Conservation (phyloP, 768 basidiomycete genomes). For the Lactifluus echinatus region DNA sequence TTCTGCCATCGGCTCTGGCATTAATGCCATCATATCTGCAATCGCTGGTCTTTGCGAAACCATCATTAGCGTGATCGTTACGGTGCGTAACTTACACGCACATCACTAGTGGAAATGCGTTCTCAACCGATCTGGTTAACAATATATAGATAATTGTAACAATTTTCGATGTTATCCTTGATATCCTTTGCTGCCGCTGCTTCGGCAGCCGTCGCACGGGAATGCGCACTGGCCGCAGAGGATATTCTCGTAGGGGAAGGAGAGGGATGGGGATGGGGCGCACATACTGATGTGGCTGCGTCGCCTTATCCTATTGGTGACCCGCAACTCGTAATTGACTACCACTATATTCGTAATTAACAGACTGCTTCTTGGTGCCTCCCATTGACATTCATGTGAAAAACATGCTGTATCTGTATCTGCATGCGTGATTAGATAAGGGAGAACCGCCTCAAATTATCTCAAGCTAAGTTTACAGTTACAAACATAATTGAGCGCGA, state of each 20-base stretch:
- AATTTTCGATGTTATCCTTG: constrained; percentile 53
- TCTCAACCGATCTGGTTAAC: background rate
- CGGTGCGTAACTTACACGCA: constrained; percentile 41
- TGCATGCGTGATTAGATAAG: too few relatives aligned
- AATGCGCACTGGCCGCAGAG: constrained; percentile 7
- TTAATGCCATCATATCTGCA: constrained; percentile 51
- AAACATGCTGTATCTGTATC: too few relatives aligned
- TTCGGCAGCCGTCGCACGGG: constrained; percentile 20
- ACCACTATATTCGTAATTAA: too few relatives aligned
- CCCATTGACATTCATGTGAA: too few relatives aligned
- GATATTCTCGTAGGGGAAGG: background rate
- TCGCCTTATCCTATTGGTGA: background rate
- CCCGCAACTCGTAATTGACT: background rate
- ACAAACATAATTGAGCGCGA: too few relatives aligned
- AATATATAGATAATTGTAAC: constrained; percentile 52
- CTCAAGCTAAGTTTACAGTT: too few relatives aligned
- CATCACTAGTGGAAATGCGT: background rate
- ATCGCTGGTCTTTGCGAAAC: constrained; percentile 52
- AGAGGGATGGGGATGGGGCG: background rate
- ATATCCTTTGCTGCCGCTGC: constrained; percentile 37
- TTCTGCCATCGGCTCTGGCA: constrained; percentile 54
- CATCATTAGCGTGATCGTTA: constrained; percentile 50
- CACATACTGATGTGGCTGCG: background rate
- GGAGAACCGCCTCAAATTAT: too few relatives aligned
- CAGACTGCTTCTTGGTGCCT: too few relatives aligned